Evolutionary conservation across 768 basidiomycete species (phyloP).

Genomic region (Trametes gibbosa): DNA sequence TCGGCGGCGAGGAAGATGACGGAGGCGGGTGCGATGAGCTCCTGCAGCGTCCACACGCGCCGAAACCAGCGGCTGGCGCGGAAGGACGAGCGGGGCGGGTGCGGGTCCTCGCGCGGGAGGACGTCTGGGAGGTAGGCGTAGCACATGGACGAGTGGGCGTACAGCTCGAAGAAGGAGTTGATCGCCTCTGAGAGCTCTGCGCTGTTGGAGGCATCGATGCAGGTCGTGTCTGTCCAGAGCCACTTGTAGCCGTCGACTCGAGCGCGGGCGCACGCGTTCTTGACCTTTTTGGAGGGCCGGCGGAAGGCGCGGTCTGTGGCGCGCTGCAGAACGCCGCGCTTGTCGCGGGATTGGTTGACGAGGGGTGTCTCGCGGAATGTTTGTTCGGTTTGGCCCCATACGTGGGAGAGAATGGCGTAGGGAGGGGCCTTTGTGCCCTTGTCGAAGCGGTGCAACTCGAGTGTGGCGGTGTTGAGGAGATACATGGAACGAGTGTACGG

Average conservation of each 20-base stretch:
- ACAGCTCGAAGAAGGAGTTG: constrained; percentile 11
- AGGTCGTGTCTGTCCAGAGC: constrained; percentile 15
- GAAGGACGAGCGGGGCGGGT: background rate
- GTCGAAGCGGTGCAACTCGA: background rate
- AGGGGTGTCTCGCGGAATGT: constrained; percentile 7
- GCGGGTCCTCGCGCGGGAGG: background rate
- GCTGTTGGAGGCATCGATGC: constrained; percentile 16
- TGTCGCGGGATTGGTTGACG: background rate
- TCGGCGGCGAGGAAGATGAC: constrained; percentile 9
- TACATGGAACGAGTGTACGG: background rate
- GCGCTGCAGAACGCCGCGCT: background rate
- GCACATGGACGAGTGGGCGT: constrained; percentile 9
- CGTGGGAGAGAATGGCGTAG: constrained; percentile 15
- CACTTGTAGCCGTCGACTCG: constrained; percentile 2
- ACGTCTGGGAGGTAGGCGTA: constrained; percentile 16
- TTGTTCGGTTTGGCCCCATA: constrained; percentile 12
- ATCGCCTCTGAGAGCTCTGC: constrained; percentile 16
- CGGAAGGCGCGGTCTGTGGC: background rate
- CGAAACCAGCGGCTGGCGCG: constrained; percentile 4
- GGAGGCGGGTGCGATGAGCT: constrained; percentile 12
- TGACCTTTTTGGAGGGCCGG: constrained; percentile 2
- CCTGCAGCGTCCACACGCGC: constrained; percentile 15
- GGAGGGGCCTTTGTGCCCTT: background rate
- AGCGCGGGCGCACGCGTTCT: constrained; percentile 1
- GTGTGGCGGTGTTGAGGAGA: constrained; percentile 1